phyloP scores from a whole-genome alignment of 495 filamentous ascomycete genomes.

The Penicillium samsonianum region DNA sequence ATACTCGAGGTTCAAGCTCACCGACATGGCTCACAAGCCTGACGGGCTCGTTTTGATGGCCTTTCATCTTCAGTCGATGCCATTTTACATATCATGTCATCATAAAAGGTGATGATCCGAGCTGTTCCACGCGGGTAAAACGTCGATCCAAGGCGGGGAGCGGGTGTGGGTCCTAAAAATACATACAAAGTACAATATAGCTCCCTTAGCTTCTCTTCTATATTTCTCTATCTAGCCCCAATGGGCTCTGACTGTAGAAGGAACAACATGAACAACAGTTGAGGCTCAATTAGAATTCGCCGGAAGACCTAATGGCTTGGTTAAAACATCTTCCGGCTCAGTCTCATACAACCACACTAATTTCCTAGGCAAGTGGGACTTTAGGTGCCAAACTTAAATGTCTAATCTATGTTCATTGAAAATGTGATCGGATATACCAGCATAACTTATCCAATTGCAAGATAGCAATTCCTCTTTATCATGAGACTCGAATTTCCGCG shows the following conservation, averaged over 20 bases:
- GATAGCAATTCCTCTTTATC: not conserved
- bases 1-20: conserved; percentile 17
- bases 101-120: not conserved
- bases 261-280: not conserved
- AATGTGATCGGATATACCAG: not conserved
- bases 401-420: not conserved
- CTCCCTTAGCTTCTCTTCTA: not conserved
- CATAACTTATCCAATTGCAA: not conserved
- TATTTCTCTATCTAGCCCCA: not conserved
- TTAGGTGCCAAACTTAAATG: not conserved
- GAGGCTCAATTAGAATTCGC: not conserved
- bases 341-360: not conserved
- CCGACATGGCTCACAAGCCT: conserved; percentile 49
- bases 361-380: not conserved
- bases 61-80: conserved; percentile 26
- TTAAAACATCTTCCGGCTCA: not conserved
- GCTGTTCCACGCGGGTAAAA: conserved; percentile 1
- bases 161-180: not conserved
- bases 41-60: conserved; percentile 41
- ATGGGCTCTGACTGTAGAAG: not conserved
- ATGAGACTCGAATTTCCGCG: not conserved
- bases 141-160: not conserved
- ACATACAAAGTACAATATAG: not conserved
- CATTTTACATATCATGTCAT: not conserved
- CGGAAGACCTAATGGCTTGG: not conserved